Evolutionary conservation across 345 rosid species (phyloP).

Genomic region (Aegle marmelos): DNA sequence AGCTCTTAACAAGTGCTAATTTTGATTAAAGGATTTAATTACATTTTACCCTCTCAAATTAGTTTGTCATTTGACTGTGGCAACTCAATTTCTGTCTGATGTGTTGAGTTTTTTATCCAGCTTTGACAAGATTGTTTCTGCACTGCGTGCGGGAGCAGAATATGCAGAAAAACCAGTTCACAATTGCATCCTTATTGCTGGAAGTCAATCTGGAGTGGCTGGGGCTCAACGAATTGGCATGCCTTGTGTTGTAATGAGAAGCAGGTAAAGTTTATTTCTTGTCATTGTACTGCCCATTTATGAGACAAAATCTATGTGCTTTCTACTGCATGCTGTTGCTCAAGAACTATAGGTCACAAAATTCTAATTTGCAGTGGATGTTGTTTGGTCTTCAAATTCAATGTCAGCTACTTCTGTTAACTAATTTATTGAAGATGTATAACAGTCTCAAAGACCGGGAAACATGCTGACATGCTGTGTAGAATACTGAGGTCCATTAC

Average conservation of each 20-base stretch:
- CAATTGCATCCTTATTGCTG: constrained; percentile 82
- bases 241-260: constrained; percentile 80
- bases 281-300: neutral
- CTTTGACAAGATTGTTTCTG: constrained; percentile 67
- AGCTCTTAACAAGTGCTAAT: neutral
- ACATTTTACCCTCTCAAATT: neutral
- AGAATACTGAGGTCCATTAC: neutral
- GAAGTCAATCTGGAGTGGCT: constrained; percentile 75
- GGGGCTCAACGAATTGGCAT: constrained; percentile 82
- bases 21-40: neutral
- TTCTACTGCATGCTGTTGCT: neutral
- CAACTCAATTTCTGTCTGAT: constrained; percentile 12
- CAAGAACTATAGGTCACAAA: neutral
- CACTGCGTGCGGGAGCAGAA: constrained; percentile 91
- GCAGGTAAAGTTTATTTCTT: constrained; percentile 54
- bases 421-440: no score
- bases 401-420: neutral
- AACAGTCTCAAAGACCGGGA: neutral
- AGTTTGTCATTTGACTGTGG: neutral
- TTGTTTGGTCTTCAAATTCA: neutral
- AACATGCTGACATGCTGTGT: neutral
- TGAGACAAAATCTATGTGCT: neutral
- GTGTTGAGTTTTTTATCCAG: constrained; percentile 28
- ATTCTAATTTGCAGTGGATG: neutral
- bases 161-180: constrained; percentile 48